Evolutionary conservation across 169 alveolate genomes (phyloP).

Genomic region (Sarcocystis neurona): DNA sequence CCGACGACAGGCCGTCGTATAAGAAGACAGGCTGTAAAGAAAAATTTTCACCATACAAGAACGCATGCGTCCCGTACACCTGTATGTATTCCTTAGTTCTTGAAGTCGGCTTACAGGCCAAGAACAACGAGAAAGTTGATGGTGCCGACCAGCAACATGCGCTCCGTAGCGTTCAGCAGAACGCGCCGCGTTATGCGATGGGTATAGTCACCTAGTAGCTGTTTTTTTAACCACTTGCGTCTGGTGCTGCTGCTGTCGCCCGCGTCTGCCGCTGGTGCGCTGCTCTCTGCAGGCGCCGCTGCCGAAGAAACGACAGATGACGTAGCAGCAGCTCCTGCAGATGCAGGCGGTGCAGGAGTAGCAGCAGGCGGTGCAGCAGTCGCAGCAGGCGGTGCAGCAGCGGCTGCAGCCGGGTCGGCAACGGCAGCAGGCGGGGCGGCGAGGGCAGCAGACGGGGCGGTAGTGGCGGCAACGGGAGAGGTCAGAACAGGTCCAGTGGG

Average conservation of each 20-base stretch:
- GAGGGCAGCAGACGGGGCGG: no score
- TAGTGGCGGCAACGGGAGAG: no score
- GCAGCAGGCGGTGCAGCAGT: no score
- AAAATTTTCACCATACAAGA: not conserved
- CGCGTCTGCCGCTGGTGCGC: no score
- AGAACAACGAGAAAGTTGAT: conserved; percentile 8
- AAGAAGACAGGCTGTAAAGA: not conserved
- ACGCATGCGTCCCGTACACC: not conserved
- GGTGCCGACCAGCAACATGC: conserved; percentile 13
- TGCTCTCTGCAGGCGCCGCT: no score
- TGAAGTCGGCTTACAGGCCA: not conserved
- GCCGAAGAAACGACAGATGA: no score
- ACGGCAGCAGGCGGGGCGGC: no score
- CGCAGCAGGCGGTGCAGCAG: not conserved
- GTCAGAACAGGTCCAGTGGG: no score
- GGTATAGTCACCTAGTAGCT: not conserved
- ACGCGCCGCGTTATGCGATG: not conserved
- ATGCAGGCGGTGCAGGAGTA: no score
- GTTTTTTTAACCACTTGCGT: no score
- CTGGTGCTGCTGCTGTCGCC: no score
- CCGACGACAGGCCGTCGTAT: not conserved
- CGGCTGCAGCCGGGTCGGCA: not conserved
- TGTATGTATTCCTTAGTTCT: not conserved
- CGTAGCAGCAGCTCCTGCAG: no score
- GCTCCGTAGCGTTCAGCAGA: not conserved